Evolutionary conservation across 1,284 basidiomycete species (phyloP).

Genomic region (Rhodotorula sp.): DNA sequence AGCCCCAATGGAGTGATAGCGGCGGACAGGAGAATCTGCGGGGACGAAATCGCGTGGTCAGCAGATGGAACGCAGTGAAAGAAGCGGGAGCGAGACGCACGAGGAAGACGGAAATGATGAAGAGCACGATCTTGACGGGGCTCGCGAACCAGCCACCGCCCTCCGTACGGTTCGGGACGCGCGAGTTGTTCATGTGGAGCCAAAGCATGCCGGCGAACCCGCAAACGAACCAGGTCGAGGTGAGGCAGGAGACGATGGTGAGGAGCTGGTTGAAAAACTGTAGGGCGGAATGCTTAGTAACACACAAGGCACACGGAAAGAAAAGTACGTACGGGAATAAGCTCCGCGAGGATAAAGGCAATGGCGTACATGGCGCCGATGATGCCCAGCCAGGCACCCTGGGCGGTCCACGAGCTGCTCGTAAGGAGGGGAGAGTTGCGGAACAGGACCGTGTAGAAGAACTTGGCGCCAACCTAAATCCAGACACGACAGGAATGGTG

Average conservation of each 20-base stretch:
- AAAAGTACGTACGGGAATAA: slow-evolving; percentile 4
- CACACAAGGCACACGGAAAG: neutral
- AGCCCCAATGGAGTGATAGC: neutral
- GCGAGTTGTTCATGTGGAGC: slow-evolving; percentile 6
- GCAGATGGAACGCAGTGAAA: neutral
- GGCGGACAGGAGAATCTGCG: slow-evolving; percentile 5
- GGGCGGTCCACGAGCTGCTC: slow-evolving; percentile 5
- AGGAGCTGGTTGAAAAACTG: slow-evolving; percentile 21
- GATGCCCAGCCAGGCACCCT: slow-evolving; percentile 13
- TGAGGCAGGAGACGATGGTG: slow-evolving; percentile 18
- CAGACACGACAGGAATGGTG: neutral
- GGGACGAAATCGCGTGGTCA: neutral
- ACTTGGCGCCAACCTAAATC: slow-evolving; percentile 11
- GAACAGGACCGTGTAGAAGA: slow-evolving; percentile 8
- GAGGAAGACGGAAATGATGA: neutral
- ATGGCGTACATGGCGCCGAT: neutral
- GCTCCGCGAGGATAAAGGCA: slow-evolving; percentile 20
- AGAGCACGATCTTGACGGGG: neutral
- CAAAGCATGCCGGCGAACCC: slow-evolving; percentile 9
- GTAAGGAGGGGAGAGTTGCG: slow-evolving; percentile 12
- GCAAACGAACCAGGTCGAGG: slow-evolving; percentile 15
- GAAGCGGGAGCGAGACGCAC: neutral
- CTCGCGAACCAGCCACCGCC: neutral
- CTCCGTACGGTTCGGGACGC: neutral
- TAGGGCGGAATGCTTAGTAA: neutral